phyloP scores from a whole-genome alignment of 805 yeast species.

The Saccharomyces jurei region DNA sequence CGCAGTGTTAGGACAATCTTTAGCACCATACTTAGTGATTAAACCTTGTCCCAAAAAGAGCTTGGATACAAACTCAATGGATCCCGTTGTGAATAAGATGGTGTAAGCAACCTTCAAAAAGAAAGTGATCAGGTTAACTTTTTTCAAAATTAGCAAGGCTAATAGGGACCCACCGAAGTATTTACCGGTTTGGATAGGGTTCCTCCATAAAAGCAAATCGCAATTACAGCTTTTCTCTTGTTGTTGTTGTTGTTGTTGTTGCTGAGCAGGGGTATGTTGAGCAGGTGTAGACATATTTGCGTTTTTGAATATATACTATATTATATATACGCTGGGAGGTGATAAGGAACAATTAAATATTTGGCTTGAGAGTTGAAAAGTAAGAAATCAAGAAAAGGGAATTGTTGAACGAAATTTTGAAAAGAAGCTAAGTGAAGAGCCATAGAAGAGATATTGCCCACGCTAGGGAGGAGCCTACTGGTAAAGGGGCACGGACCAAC shows the following conservation, averaged over 20 bases:
- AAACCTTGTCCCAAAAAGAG: constrained; percentile 68
- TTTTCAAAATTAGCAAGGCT: constrained; percentile 49
- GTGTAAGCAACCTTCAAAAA: constrained; percentile 53
- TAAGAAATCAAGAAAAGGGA: background rate
- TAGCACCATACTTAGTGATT: constrained; percentile 66
- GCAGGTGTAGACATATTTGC: background rate
- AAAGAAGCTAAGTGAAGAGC: background rate
- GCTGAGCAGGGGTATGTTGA: background rate
- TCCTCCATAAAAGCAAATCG: constrained; percentile 29
- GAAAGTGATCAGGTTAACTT: constrained; percentile 52
- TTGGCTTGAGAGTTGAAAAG: background rate
- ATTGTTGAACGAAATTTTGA: background rate
- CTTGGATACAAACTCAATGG: constrained; percentile 71
- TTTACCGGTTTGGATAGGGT: constrained; percentile 63
- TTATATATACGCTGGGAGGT: background rate
- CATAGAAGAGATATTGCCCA: background rate
- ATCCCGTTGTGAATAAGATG: constrained; percentile 55
- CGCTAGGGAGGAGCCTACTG: background rate
- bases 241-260: constrained; percentile 1
- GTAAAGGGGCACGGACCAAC: background rate
- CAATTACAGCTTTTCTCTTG: constrained; percentile 1
- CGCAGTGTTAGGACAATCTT: constrained; percentile 29
- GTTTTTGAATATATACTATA: background rate
- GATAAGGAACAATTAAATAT: background rate
- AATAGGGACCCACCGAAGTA: constrained; percentile 58